These are phyloP conservation scores for Ophiostoma tasmaniense DNA, from an alignment of 2,329 filamentous ascomycete genomes.

Conservation along the genomic window DNA sequence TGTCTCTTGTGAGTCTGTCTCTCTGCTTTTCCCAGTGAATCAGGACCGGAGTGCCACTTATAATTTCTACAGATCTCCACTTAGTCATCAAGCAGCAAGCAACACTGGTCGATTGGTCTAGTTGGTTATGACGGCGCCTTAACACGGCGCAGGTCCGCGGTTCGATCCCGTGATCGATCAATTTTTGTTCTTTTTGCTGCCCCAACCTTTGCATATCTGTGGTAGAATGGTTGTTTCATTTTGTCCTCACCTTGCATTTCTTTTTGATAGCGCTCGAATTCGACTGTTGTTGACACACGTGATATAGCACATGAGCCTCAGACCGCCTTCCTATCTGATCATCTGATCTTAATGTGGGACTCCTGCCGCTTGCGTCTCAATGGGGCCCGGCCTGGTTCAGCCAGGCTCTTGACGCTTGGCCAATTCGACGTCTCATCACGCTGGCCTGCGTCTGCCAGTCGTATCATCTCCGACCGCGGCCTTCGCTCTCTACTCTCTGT, in stretches of 20 bases:
- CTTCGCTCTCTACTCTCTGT: neutral
- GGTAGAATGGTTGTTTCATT: too few relatives aligned
- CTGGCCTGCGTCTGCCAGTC: neutral
- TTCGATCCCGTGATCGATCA: slow-evolving; percentile 16
- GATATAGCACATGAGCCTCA: neutral
- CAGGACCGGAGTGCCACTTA: neutral
- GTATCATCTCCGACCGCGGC: neutral
- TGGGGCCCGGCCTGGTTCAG: neutral
- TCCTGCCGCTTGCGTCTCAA: neutral
- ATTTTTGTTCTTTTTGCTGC: neutral
- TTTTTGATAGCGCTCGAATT: neutral
- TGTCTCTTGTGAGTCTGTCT: neutral
- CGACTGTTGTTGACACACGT: neutral
- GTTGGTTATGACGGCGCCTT: slow-evolving; percentile 18
- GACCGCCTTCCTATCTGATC: neutral
- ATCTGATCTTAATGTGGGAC: neutral
- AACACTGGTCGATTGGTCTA: slow-evolving; percentile 14
- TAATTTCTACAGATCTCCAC: neutral
- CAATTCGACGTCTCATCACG: neutral
- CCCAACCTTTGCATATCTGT: neutral
- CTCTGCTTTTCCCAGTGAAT: neutral
- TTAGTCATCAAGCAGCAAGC: neutral
- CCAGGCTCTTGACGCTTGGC: neutral
- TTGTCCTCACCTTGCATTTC: neutral
- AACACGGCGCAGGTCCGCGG: slow-evolving; percentile 16